phyloP scores from a whole-genome alignment of 2,329 filamentous ascomycete genomes.

The Talaromyces pinophilus region DNA sequence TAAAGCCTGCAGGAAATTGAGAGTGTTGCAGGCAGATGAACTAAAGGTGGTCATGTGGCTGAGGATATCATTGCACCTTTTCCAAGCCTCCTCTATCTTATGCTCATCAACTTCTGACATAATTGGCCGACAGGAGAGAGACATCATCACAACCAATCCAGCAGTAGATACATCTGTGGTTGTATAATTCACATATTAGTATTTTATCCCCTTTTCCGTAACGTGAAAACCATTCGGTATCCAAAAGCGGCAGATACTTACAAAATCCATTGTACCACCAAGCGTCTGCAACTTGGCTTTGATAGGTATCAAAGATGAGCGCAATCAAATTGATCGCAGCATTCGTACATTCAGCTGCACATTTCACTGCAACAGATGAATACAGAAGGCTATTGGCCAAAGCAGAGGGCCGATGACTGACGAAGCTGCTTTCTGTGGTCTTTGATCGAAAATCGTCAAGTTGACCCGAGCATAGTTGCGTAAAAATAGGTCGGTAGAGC shows the following conservation, averaged over 20 bases:
- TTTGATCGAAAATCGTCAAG: background rate
- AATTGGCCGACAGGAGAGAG: background rate
- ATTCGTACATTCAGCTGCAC: slow-evolving; percentile 35
- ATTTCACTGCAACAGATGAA: slow-evolving; percentile 33
- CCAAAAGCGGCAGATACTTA: slow-evolving; percentile 27
- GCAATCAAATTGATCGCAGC: slow-evolving; percentile 36
- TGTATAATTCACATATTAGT: too few species aligned
- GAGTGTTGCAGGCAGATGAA: slow-evolving; percentile 33
- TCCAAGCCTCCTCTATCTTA: background rate
- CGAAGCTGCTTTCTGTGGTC: too few species aligned
- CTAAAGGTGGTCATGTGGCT: slow-evolving; percentile 34
- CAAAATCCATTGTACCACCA: slow-evolving; percentile 48
- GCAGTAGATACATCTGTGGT: slow-evolving; percentile 4
- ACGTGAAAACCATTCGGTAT: background rate
- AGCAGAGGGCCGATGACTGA: background rate
- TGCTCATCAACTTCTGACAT: background rate
- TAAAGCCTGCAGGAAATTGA: slow-evolving; percentile 32
- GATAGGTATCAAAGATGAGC: slow-evolving; percentile 34
- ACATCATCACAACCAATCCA: slow-evolving; percentile 10
- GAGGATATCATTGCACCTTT: slow-evolving; percentile 33
- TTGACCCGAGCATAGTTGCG: slow-evolving; percentile 34
- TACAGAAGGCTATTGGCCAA: slow-evolving; percentile 25
- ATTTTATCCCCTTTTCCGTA: background rate
- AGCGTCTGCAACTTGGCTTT: slow-evolving; percentile 31
- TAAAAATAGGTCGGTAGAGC: slow-evolving; percentile 40